These are phyloP conservation scores for Dendrobium huoshanense DNA, from an alignment of 106 monocot genomes.

Conservation along the genomic window DNA sequence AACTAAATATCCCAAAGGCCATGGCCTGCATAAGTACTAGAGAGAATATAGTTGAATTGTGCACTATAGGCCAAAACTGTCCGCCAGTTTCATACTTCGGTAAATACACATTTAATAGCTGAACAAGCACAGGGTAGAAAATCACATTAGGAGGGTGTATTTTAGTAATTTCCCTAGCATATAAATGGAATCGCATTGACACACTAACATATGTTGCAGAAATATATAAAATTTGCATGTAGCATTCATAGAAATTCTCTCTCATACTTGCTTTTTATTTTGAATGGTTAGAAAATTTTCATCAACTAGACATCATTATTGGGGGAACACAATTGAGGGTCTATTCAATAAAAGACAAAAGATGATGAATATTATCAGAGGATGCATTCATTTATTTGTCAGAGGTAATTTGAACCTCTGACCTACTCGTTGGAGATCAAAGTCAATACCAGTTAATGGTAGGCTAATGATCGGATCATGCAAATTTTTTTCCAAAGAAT, in stretches of 20 bases:
- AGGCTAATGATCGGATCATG: no score
- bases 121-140: conserved; percentile 11
- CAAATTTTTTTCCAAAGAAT: no score
- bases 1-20: conserved; percentile 82
- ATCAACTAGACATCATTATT: no score
- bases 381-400: neutral
- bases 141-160: neutral
- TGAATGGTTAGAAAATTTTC: neutral
- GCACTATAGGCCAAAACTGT: conserved; percentile 89
- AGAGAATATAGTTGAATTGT: conserved; percentile 79
- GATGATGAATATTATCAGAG: neutral
- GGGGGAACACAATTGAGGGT: neutral
- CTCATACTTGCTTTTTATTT: neutral
- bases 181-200: neutral
- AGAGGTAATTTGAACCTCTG: no score
- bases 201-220: neutral
- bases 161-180: neutral
- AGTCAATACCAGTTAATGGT: no score
- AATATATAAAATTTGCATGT: neutral
- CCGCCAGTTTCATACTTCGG: conserved; percentile 90
- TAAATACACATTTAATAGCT: conserved; percentile 86
- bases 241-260: neutral
- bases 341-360: neutral
- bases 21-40: conserved; percentile 86
- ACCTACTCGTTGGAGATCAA: no score